These are phyloP conservation scores for Mediolabrus comicus DNA, from an alignment of 108 stramenopile genomes.

Conservation along the genomic window DNA sequence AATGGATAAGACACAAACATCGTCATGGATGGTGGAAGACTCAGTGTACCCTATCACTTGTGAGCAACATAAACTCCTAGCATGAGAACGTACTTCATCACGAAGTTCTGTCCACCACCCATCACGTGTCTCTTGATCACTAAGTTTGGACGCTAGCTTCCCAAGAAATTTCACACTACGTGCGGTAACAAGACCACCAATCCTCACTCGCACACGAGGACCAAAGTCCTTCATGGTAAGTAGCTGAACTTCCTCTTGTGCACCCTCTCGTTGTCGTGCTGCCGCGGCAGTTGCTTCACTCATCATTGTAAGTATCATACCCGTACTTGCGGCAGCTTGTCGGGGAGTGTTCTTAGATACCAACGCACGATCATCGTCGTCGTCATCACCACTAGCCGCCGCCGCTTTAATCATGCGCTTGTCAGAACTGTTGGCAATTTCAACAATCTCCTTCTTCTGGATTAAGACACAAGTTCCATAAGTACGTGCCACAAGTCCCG, in stretches of 20 bases:
- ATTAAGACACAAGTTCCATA: conserved; percentile 94
- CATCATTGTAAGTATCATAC: conserved; percentile 35
- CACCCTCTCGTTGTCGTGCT: conserved; percentile 45
- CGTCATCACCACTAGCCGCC: conserved; percentile 5
- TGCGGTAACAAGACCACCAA: conserved; percentile 94
- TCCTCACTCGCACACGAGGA: conserved; percentile 80
- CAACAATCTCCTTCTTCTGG: conserved; percentile 37
- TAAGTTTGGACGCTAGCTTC: conserved; percentile 78
- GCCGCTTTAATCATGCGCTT: not conserved
- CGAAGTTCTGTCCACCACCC: conserved; percentile 97
- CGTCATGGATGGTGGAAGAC: conserved; percentile 93
- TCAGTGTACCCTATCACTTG: conserved; percentile 95
- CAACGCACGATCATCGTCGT: conserved; percentile 8
- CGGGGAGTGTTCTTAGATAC: conserved; percentile 28
- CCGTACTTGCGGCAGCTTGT: conserved; percentile 27
- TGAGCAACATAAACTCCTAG: conserved; percentile 87
- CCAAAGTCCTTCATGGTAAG: conserved; percentile 87
- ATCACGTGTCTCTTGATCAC: conserved; percentile 94
- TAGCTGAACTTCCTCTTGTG: conserved; percentile 84
- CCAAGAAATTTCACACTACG: conserved; percentile 94
- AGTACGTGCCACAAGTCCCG: conserved; percentile 93
- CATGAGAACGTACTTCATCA: conserved; percentile 94
- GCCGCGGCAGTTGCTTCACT: conserved; percentile 41
- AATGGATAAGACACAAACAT: conserved; percentile 91
- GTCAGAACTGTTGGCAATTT: conserved; percentile 1